Conservation (phyloP, 2,329 filamentous ascomycete species). For the Curvularia spicifera region DNA sequence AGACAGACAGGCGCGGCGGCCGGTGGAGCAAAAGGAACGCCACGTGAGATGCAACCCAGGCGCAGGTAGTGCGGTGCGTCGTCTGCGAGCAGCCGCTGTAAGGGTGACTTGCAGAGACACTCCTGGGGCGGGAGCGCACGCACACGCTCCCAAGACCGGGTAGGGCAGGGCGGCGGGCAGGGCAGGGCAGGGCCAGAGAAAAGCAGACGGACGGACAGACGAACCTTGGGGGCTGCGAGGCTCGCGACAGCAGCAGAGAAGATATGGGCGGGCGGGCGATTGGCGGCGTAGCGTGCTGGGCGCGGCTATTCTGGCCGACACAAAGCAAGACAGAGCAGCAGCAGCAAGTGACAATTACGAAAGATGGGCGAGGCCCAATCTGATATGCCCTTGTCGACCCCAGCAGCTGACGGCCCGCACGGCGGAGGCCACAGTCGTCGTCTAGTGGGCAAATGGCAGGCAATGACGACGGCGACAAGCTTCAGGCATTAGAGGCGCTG, state of each 20-base stretch:
- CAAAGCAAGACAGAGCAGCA: no score
- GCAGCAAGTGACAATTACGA: slow-evolving; percentile 10
- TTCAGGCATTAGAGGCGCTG: slow-evolving; percentile 12
- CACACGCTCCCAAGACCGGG: not conserved
- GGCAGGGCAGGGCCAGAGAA: not conserved
- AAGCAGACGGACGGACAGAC: no score
- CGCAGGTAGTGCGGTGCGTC: slow-evolving; percentile 2
- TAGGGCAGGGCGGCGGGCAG: slow-evolving; percentile 5
- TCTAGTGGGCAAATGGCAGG: slow-evolving; percentile 29
- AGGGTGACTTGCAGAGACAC: slow-evolving; percentile 28
- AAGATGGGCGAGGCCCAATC: slow-evolving; percentile 23
- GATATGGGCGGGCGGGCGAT: slow-evolving; percentile 9
- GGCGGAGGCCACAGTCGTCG: slow-evolving; percentile 21
- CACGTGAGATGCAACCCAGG: slow-evolving; percentile 24
- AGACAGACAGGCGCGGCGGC: slow-evolving; percentile 4
- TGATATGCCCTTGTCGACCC: slow-evolving; percentile 20
- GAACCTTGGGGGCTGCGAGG: no score
- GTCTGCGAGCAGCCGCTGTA: slow-evolving; percentile 31
- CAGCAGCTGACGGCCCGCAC: slow-evolving; percentile 33
- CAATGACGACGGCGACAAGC: slow-evolving; percentile 22
- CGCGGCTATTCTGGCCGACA: slow-evolving; percentile 12
- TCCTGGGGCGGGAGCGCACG: not conserved
- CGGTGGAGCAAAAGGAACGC: slow-evolving; percentile 16
- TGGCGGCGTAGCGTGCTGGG: slow-evolving; percentile 10
- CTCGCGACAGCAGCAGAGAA: not conserved